Percentiles rank a stretch among this genome's conserved stretches.
Evolutionary conservation across 1,284 basidiomycete genomes (phyloP).

Genomic region (Leccinum fallax): DNA sequence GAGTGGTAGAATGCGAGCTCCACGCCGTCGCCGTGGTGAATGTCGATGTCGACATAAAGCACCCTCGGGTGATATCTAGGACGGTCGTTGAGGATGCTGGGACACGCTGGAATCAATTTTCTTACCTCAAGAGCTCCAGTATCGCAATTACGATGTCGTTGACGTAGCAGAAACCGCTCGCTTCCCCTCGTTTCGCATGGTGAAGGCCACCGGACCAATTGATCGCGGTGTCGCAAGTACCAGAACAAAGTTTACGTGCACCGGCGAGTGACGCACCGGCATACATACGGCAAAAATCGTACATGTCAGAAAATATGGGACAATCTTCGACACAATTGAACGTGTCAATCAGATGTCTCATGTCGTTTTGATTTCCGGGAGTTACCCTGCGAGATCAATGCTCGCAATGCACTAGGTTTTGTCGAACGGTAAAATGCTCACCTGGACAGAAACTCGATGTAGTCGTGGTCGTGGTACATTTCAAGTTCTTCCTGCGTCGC

Average conservation of each 20-base stretch:
- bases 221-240: conserved; percentile 93
- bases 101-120: conserved; percentile 6
- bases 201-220: conserved; percentile 98
- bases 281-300: conserved; percentile 91
- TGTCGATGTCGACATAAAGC: conserved; percentile 96
- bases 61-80: conserved; percentile 86
- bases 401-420: not conserved
- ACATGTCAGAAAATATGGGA: conserved; percentile 92
- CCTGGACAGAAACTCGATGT: conserved; percentile 93
- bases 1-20: conserved; percentile 98
- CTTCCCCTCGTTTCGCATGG: conserved; percentile 95
- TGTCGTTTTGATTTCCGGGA: conserved; percentile 74
- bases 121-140: conserved; percentile 86
- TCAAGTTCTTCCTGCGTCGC: conserved; percentile 92
- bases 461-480: conserved; percentile 92
- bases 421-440: conserved; percentile 37
- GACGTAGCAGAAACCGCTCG: conserved; percentile 95
- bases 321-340: conserved; percentile 95
- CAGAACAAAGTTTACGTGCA: conserved; percentile 82
- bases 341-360: conserved; percentile 74
- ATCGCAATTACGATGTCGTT: conserved; percentile 96
- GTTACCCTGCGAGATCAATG: conserved; percentile 60
- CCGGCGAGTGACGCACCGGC: conserved; percentile 90
- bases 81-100: not conserved
- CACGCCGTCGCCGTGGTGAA: conserved; percentile 96